Percentiles rank a stretch among this genome's conserved stretches.
phyloP scores from a whole-genome alignment of 164 flowering plant genomes.

The Nymphaea colorata region DNA sequence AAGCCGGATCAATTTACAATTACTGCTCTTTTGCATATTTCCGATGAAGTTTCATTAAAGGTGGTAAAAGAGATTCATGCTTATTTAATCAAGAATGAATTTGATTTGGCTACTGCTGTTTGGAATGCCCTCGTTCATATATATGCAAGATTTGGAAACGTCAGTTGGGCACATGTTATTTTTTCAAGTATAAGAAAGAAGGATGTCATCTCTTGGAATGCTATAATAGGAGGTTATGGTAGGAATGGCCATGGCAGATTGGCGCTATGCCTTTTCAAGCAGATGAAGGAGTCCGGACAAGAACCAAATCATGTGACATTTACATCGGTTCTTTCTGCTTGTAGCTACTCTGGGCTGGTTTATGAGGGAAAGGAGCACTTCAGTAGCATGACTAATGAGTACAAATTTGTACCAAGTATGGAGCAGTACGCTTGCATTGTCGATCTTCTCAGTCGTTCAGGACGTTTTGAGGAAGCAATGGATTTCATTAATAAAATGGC shows the following conservation, averaged over 20 bases:
- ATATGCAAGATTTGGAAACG: conserved; percentile 41
- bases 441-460: conserved; percentile 40
- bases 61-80: conserved; percentile 45
- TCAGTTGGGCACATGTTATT: conserved; percentile 21
- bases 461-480: conserved; percentile 33
- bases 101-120: conserved; percentile 12
- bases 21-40: conserved; percentile 32
- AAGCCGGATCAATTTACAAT: conserved; percentile 26
- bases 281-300: conserved; percentile 24
- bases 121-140: conserved; percentile 42
- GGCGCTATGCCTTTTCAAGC: conserved; percentile 27
- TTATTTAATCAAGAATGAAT: conserved; percentile 16
- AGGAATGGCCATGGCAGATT: conserved; percentile 33
- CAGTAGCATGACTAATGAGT: conserved; percentile 20
- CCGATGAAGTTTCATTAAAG: conserved; percentile 11
- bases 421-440: conserved; percentile 48
- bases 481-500: conserved; percentile 28
- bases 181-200: conserved; percentile 23
- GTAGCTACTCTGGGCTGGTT: conserved; percentile 54
- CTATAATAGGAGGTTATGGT: conserved; percentile 39
- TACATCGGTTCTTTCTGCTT: conserved; percentile 40
- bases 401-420: conserved; percentile 20
- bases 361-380: conserved; percentile 40
- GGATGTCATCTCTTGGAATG: conserved; percentile 46
- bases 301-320: conserved; percentile 35